phyloP scores from a whole-genome alignment of 2,329 filamentous ascomycete species.

The Pseudopyrenochaeta lycopersici region DNA sequence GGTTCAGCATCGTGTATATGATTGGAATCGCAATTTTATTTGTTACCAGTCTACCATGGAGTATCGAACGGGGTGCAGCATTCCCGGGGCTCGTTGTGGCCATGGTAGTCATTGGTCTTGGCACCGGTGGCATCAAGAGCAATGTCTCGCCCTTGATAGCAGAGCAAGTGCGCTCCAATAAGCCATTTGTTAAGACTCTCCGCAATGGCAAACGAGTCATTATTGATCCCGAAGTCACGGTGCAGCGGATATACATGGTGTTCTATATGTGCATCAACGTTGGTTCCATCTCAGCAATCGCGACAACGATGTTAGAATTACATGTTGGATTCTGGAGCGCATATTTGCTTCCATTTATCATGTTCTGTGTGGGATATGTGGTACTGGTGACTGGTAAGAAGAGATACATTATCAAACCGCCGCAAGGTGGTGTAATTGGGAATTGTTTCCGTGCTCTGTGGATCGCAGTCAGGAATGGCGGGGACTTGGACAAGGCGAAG shows the following conservation, averaged over 20 bases:
- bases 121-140: conserved; percentile 82
- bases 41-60: conserved; percentile 68
- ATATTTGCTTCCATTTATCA: conserved; percentile 69
- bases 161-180: conserved; percentile 57
- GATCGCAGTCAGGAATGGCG: conserved; percentile 62
- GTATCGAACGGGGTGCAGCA: conserved; percentile 67
- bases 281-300: conserved; percentile 73
- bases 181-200: conserved; percentile 51
- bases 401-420: conserved; percentile 48
- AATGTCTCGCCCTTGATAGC: conserved; percentile 69
- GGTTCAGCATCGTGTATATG: conserved; percentile 70
- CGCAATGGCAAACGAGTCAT: conserved; percentile 53
- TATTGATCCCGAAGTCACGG: conserved; percentile 56
- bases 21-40: conserved; percentile 73
- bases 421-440: conserved; percentile 48
- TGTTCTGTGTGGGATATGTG: conserved; percentile 71
- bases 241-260: conserved; percentile 63
- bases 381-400: conserved; percentile 53
- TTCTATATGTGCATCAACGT: conserved; percentile 79
- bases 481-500: conserved; percentile 69
- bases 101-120: conserved; percentile 74
- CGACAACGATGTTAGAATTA: conserved; percentile 74
- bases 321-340: conserved; percentile 76
- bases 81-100: conserved; percentile 72
- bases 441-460: conserved; percentile 66